Percentiles rank a stretch among this genome's conserved stretches.
Evolutionary conservation across 352 stramenopile species (phyloP).

Genomic region (Globisporangium alternatum): DNA sequence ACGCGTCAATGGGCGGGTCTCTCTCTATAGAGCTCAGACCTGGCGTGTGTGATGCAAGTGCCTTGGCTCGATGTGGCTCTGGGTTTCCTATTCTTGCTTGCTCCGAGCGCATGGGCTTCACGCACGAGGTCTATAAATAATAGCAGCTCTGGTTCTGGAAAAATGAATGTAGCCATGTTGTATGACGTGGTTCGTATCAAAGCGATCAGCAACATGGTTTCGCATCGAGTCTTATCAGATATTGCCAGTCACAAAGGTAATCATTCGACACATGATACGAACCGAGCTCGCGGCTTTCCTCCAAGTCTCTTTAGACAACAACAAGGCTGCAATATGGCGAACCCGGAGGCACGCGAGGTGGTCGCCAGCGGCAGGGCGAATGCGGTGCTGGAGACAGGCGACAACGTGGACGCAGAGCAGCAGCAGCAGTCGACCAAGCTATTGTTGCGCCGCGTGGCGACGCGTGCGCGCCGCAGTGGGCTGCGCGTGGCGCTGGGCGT

Average conservation of each 20-base stretch:
- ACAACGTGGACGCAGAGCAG: background rate
- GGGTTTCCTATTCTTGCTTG: too few species aligned
- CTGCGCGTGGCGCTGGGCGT: constrained; percentile 11
- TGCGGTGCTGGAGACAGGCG: background rate
- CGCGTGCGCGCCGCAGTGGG: constrained; percentile 11
- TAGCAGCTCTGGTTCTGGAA: too few species aligned
- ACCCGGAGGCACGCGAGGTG: background rate
- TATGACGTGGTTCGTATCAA: too few species aligned
- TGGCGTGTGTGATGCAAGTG: too few species aligned
- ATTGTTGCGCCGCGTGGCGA: constrained; percentile 12
- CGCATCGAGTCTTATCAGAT: too few species aligned
- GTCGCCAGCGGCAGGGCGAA: background rate
- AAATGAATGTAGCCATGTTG: too few species aligned
- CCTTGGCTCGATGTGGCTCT: too few species aligned
- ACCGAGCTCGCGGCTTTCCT: background rate
- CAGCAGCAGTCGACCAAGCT: constrained; percentile 5
- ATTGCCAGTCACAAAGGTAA: too few species aligned
- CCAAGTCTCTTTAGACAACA: background rate
- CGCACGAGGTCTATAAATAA: too few species aligned
- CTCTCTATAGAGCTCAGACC: background rate
- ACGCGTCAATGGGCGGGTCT: background rate
- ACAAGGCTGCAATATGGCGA: background rate
- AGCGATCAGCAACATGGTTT: too few species aligned
- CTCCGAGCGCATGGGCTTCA: too few species aligned
- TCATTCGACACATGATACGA: too few species aligned